A percentile compares a stretch with the other conserved stretches of the same genome.
These are phyloP conservation scores for Neurospora sp. DNA, from an alignment of 495 filamentous ascomycete species.

Conservation along the genomic window DNA sequence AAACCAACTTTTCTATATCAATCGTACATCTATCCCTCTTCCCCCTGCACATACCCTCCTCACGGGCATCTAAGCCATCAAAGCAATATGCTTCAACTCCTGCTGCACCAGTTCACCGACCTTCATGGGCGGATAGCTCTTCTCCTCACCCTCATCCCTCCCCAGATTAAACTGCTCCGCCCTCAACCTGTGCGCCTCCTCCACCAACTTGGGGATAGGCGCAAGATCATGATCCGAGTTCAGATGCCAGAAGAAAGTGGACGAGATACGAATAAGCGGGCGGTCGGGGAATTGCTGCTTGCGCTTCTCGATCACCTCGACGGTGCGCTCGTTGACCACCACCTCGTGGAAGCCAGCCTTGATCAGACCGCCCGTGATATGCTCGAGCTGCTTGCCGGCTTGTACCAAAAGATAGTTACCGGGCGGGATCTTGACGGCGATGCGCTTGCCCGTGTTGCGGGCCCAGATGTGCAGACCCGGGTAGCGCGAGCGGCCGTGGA, in stretches of 20 bases:
- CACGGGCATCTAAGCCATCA: no score
- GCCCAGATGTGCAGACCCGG: conserved; percentile 45
- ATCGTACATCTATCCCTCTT: no score
- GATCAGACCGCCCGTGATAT: conserved; percentile 40
- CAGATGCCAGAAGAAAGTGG: conserved; percentile 43
- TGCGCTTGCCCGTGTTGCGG: conserved; percentile 40
- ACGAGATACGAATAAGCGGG: conserved; percentile 37
- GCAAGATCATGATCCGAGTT: conserved; percentile 35
- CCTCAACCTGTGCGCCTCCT: conserved; percentile 25
- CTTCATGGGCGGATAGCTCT: conserved; percentile 33
- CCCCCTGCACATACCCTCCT: no score
- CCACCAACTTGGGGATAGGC: conserved; percentile 30
- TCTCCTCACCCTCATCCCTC: conserved; percentile 36
- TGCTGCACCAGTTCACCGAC: conserved; percentile 39
- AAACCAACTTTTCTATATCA: background rate
- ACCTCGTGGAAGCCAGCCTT: conserved; percentile 47
- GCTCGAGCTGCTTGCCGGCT: conserved; percentile 45
- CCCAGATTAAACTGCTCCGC: conserved; percentile 33
- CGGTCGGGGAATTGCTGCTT: conserved; percentile 25
- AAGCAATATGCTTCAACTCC: conserved; percentile 34
- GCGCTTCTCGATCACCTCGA: conserved; percentile 27
- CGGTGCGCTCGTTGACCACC: conserved; percentile 37
- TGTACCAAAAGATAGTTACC: conserved; percentile 42
- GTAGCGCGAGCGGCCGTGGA: conserved; percentile 45
- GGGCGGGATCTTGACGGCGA: conserved; percentile 38